Conservation (phyloP, 2,329 filamentous ascomycete genomes). For the Orbilia oligospora region DNA sequence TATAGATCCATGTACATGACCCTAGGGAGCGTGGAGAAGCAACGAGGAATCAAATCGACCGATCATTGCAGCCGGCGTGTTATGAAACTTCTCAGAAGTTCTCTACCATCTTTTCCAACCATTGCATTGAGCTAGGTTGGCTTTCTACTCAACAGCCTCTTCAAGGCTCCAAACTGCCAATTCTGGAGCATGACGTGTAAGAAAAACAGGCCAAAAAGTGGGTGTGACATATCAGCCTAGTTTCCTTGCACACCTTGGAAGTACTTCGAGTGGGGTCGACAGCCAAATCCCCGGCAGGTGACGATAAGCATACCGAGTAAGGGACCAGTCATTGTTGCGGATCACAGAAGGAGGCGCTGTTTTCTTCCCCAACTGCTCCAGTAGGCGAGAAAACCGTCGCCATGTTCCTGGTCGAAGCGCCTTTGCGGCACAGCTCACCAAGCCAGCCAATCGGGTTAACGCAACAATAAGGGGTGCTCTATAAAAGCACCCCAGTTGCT, state of each 20-base stretch:
- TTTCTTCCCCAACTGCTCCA: constrained; percentile 13
- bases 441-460: constrained; percentile 24
- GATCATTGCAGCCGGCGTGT: not conserved
- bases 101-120: not conserved
- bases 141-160: not conserved
- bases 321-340: not conserved
- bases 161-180: not conserved
- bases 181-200: constrained; percentile 14
- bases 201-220: not conserved
- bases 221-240: constrained; percentile 22
- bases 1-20: not conserved
- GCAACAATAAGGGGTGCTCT: constrained; percentile 8
- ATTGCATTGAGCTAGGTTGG: too few relatives aligned
- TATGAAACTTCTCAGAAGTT: constrained; percentile 2
- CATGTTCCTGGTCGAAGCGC: constrained; percentile 32
- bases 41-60: not conserved
- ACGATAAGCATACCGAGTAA: constrained; percentile 14
- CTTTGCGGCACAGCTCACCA: constrained; percentile 35
- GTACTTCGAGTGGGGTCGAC: not conserved
- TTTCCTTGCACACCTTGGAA: not conserved
- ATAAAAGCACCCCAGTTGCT: not conserved
- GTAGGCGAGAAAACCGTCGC: constrained; percentile 6
- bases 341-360: constrained; percentile 23
- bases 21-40: not conserved
- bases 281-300: constrained; percentile 1